Evolutionary conservation across 768 basidiomycete genomes (phyloP), one percentile per base, ranked within the genome.

Genomic region (Russula brevipes): DNA sequence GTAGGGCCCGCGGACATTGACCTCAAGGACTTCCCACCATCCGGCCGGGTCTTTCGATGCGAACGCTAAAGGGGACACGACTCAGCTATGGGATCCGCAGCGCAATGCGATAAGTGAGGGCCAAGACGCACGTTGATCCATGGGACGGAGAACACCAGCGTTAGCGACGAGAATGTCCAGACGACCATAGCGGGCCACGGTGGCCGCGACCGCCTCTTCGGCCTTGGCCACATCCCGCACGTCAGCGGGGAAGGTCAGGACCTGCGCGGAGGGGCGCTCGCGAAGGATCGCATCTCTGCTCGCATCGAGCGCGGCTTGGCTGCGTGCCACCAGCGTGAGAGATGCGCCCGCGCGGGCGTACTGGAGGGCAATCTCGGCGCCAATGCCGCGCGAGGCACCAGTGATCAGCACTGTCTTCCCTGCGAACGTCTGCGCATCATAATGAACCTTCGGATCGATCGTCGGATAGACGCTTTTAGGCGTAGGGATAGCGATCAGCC

Each of bases 371-470:
- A 47, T 63, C n/a, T 60, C 68, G 35, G 59, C 42, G 7, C 70
- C 70, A 2, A 71, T 69, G 35, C 70, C 70, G 17, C 64, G 64
- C 10, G 59, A 63, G 3, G 65, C 62, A 31, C 70, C 70, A 7
- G 70, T 71, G 60, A 71, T 63, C 35, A 71, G 35, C 9, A 68
- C 70, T 1, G 66, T 63, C 45, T 66, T 66, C 6, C 57, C 57
- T 57, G 57, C 54, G 30, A 52, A 63, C 16, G 61, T 52, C 42
- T 59, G 55, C 7, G 39, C 57, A 2, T 57, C 57, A 31, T 52
- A 66, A 14, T 63, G 61, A 5, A 41, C 16, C 46, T 30, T 31
- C 3, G 61, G 46, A 5, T 66, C 57, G 9, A 63, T 59, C 1
- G 42, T 42, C 5, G 53, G 53, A 35, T 66, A 66, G 42, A 66